phyloP scores from a whole-genome alignment of 768 basidiomycete genomes.

The Flagelloscypha sp. region DNA sequence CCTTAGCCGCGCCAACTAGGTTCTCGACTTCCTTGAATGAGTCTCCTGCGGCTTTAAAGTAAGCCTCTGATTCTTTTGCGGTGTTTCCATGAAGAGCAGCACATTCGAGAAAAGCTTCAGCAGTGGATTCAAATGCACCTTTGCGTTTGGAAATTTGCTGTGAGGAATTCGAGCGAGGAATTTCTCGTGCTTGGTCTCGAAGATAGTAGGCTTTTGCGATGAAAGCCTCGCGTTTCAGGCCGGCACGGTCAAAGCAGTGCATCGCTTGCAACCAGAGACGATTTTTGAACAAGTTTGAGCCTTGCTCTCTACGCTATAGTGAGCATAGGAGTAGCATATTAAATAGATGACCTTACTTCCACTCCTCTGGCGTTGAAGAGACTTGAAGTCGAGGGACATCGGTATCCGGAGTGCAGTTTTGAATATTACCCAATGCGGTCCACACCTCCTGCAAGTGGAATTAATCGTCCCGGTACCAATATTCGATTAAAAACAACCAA shows the following conservation, averaged over 20 bases:
- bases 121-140: constrained; percentile 35
- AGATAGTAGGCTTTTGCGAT: constrained; percentile 48
- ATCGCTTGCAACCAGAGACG: constrained; percentile 45
- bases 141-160: constrained; percentile 17
- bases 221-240: constrained; percentile 29
- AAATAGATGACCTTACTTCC: constrained; percentile 18
- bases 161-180: constrained; percentile 15
- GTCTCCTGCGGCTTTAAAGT: constrained; percentile 35
- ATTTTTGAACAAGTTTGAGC: constrained; percentile 27
- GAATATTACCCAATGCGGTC: constrained; percentile 35
- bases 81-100: constrained; percentile 22
- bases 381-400: constrained; percentile 48
- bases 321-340: constrained; percentile 10
- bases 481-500: constrained; percentile 23
- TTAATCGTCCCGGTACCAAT: too few relatives aligned
- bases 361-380: constrained; percentile 38
- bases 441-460: constrained; percentile 38
- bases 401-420: constrained; percentile 38
- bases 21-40: constrained; percentile 37
- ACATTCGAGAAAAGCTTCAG: constrained; percentile 39
- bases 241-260: constrained; percentile 46
- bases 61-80: constrained; percentile 25
- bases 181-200: constrained; percentile 39
- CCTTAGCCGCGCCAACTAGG: constrained; percentile 33
- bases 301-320: constrained; percentile 30